Evolutionary conservation across 768 basidiomycete genomes (phyloP).

Genomic region (Mrakia hoshinonis): DNA sequence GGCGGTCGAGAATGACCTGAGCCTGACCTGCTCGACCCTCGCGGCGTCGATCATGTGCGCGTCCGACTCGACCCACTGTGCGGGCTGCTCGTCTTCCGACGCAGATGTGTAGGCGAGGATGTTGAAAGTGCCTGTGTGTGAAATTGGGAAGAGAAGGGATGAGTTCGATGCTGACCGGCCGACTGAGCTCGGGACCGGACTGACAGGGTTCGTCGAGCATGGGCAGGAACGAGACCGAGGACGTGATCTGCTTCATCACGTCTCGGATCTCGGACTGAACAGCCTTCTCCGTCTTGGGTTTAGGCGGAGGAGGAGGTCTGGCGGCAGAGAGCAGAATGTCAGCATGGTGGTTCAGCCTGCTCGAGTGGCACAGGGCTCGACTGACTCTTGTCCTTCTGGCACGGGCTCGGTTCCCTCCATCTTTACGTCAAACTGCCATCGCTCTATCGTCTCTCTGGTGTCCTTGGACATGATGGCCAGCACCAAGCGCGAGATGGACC

Average conservation of each 20-base stretch:
- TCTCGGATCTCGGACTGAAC: constrained; percentile 96
- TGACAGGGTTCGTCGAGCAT: constrained; percentile 69
- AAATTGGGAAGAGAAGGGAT: not conserved
- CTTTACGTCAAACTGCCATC: constrained; percentile 97
- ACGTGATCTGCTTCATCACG: constrained; percentile 96
- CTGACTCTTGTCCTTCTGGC: constrained; percentile 29
- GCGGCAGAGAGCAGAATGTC: not conserved
- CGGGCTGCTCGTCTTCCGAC: constrained; percentile 68
- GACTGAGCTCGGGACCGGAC: constrained; percentile 32
- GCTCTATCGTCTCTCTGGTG: constrained; percentile 77
- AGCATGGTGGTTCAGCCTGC: not conserved
- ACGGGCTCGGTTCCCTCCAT: constrained; percentile 55
- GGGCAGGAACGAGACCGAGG: constrained; percentile 91
- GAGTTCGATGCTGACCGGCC: constrained; percentile 49
- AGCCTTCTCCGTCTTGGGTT: constrained; percentile 53
- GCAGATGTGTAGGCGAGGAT: constrained; percentile 83
- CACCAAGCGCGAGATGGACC: constrained; percentile 86
- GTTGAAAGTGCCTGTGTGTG: constrained; percentile 65
- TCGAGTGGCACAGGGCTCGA: not conserved
- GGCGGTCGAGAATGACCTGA: constrained; percentile 93
- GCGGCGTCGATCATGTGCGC: constrained; percentile 84
- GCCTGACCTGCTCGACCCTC: constrained; percentile 64
- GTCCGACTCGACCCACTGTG: constrained; percentile 94
- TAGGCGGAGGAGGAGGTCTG: constrained; percentile 44
- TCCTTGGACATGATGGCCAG: constrained; percentile 95